Base-by-base conservation (phyloP, 345 rosid genomes). In the Geranium rotundifolium region DNA sequence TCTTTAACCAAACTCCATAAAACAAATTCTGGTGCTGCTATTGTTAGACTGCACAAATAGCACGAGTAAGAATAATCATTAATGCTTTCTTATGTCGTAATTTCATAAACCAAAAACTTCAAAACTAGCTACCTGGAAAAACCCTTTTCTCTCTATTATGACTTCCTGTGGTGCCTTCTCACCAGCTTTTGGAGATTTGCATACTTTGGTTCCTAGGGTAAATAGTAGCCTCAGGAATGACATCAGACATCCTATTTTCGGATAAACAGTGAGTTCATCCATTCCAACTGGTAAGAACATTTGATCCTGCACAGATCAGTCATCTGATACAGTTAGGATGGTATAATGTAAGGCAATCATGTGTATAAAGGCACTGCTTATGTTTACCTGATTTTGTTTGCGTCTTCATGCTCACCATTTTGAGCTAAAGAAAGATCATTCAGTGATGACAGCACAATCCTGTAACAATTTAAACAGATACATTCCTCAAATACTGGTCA, bases 21-120 rank as follows among this genome's bases (percentile, higher is more conserved):
- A 71, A 86, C 99, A 62, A 80, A 67, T 66, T 90, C 95, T 9
- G 96, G 95, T 37, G 96, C 96, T 29, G 91, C 97, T 62, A 93
- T 74, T 16, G 90, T 81, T 67, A 90, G 65, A 71, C 99, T 92
- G 80, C 81, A 80, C 57, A 69, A 5, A 41, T 41, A 41, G 1
- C 10, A 41, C 10, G 50, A 41, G 50, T 34, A 34, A 41, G 50
- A 41, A 41, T 31, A 31, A 31, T 31, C 37, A 31, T 31, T 31
- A 31, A 41, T 41, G 50, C 50, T 41, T 41, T 41, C 50, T 3
- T 5, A 41, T 6, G 50, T 13, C 50, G 1, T 41, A 27, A 19
- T n/a, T n/a, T n/a, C n/a, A n/a, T n/a, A n/a, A n/a, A 65, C 62
- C 55, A 16, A 18, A 76, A 31, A 12, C 8, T 29, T 31, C 71